Conservation (phyloP, 345 rosid genomes). For the Lenwebbia sp. region DNA sequence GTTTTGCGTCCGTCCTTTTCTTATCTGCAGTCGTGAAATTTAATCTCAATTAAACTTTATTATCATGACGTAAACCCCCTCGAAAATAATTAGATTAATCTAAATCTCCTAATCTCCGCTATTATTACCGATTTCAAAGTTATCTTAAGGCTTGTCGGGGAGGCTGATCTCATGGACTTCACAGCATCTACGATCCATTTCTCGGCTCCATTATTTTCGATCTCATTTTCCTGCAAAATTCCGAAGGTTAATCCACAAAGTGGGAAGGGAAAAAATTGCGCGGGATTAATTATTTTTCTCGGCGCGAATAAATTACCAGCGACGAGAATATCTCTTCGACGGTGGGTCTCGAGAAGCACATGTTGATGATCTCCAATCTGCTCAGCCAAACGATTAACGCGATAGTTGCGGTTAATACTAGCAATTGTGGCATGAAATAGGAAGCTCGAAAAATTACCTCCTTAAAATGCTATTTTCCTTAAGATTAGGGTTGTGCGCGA, state of each 20-base stretch:
- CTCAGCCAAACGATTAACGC: not conserved
- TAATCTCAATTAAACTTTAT: not conserved
- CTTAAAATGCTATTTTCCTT: slow-evolving; percentile 1
- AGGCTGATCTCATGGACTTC: slow-evolving; percentile 8
- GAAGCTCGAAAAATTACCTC: not conserved
- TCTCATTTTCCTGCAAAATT: slow-evolving; percentile 4
- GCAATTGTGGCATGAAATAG: not conserved
- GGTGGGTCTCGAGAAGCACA: slow-evolving; percentile 12
- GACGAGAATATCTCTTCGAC: slow-evolving; percentile 13
- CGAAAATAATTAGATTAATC: not conserved
- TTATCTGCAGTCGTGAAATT: not conserved
- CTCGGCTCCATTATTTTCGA: not conserved
- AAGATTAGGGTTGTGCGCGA: not conserved
- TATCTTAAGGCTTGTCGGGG: slow-evolving; percentile 19
- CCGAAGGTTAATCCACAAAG: not conserved
- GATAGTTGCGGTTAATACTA: not conserved
- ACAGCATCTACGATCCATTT: slow-evolving; percentile 8
- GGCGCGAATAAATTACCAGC: not conserved
- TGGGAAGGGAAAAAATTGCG: not conserved
- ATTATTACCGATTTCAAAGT: slow-evolving; percentile 12
- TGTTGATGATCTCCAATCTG: slow-evolving; percentile 7
- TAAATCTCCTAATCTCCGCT: not conserved
- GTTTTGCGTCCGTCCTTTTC: slow-evolving; percentile 3
- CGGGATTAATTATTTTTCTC: not conserved
- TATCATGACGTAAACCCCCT: not conserved